These are phyloP conservation scores for Petunia axillaris DNA, from an alignment of 257 asterid genomes.

Conservation along the genomic window DNA sequence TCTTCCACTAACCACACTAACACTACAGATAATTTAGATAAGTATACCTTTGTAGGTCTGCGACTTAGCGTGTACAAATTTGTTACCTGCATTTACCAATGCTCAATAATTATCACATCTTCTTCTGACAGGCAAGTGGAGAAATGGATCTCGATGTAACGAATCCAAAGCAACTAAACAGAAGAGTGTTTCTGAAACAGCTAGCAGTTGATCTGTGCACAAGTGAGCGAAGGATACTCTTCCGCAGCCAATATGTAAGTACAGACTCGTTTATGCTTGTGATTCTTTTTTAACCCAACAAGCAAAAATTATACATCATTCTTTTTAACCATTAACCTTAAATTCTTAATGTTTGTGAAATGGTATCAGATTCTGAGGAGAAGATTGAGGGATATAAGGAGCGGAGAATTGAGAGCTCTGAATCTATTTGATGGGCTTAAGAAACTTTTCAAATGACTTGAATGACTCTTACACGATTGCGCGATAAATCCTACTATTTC, in stretches of 20 bases:
- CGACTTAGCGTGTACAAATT: background rate
- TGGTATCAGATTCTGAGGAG: conserved; percentile 77
- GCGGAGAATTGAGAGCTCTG: conserved; percentile 78
- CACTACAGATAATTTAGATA: background rate
- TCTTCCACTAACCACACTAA: background rate
- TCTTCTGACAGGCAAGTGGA: conserved; percentile 73
- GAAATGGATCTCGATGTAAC: conserved; percentile 92
- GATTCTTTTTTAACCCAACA: background rate
- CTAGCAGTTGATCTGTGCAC: conserved; percentile 87
- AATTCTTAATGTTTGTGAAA: background rate
- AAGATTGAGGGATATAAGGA: conserved; percentile 74
- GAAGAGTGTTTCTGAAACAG: conserved; percentile 85
- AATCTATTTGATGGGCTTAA: conserved; percentile 66
- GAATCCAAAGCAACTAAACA: conserved; percentile 81
- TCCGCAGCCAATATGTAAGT: conserved; percentile 92
- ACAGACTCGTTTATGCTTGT: background rate
- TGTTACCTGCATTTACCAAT: background rate
- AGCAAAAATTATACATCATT: background rate
- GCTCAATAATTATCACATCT: conserved; percentile 11
- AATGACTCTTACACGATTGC: background rate
- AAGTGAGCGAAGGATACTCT: conserved; percentile 81
- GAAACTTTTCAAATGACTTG: conserved; percentile 60
- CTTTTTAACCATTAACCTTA: background rate
- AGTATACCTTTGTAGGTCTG: background rate
- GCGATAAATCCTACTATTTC: background rate